A percentile compares a stretch with the other conserved stretches of the same genome.
Evolutionary conservation across 306 rosid genomes (phyloP).

Genomic region (Quercus wislizeni): DNA sequence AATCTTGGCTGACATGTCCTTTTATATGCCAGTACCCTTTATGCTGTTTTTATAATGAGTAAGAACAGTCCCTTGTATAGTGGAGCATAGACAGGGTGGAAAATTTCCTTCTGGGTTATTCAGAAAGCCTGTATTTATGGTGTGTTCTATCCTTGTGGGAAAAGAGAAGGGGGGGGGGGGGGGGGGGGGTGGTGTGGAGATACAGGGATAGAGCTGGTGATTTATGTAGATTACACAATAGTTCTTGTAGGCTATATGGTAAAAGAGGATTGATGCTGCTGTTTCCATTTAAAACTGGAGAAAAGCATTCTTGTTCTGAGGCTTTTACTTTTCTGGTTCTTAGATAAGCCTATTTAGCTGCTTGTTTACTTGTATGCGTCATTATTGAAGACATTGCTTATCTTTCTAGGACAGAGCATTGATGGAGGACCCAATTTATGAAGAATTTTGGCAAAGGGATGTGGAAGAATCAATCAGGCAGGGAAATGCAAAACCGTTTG

Average conservation of each 20-base stretch:
- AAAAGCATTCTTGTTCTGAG: neutral
- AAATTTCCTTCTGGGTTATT: too few relatives aligned
- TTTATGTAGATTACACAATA: neutral
- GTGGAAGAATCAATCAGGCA: conserved; percentile 96
- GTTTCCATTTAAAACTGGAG: neutral
- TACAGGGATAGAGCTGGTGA: neutral
- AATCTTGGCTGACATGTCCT: neutral
- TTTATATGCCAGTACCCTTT: neutral
- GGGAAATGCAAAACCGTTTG: conserved; percentile 65
- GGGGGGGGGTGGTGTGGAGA: neutral
- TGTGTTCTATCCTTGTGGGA: too few relatives aligned
- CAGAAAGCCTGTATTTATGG: too few relatives aligned
- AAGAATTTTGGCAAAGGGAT: conserved; percentile 98
- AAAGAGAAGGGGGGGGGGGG: neutral
- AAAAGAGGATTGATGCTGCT: neutral
- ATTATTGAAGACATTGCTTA: conserved; percentile 11
- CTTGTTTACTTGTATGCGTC: neutral
- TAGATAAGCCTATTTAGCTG: neutral
- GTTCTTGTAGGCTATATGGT: neutral
- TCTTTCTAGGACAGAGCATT: conserved; percentile 77
- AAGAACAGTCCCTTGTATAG: neutral
- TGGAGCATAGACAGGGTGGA: neutral
- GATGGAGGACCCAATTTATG: conserved; percentile 87
- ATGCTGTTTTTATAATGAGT: neutral
- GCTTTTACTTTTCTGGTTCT: neutral